Evolutionary conservation across 129 eudicot species (phyloP).

Genomic region (Arctium minus): DNA sequence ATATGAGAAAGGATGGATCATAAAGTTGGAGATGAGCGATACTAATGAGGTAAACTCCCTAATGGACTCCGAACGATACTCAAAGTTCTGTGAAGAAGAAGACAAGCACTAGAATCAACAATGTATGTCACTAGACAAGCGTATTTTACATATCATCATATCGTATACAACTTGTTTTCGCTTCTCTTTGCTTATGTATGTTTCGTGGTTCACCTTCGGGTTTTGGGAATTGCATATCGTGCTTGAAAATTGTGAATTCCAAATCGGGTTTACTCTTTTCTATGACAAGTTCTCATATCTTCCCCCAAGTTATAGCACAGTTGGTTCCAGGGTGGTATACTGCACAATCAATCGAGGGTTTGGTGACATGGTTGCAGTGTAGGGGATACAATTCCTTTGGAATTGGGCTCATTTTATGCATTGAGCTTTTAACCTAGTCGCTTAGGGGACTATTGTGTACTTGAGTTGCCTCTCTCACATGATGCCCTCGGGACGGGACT

Average conservation of each 20-base stretch:
- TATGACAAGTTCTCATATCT: background rate
- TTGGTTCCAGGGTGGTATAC: background rate
- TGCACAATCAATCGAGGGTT: background rate
- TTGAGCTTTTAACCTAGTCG: background rate
- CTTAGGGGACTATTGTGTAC: background rate
- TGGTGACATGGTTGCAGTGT: background rate
- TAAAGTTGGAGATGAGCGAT: constrained; percentile 72
- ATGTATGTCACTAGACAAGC: background rate
- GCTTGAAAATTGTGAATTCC: constrained; percentile 9
- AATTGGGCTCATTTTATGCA: background rate
- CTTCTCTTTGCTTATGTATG: constrained; percentile 8
- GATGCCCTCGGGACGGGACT: too few relatives aligned
- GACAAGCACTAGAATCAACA: constrained; percentile 35
- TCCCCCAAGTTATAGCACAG: background rate
- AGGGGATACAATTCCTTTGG: background rate
- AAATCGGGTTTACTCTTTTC: background rate
- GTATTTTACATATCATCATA: constrained; percentile 13
- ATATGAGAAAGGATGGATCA: constrained; percentile 88
- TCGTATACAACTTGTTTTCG: constrained; percentile 9
- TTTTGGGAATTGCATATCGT: background rate
- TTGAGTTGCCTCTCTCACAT: background rate
- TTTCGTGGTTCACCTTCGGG: constrained; percentile 3
- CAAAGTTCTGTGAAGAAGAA: constrained; percentile 95
- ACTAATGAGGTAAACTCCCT: constrained; percentile 38
- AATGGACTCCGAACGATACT: constrained; percentile 73